phyloP scores from a whole-genome alignment of 2,329 filamentous ascomycete species.

The Pseudocercospora musae region DNA sequence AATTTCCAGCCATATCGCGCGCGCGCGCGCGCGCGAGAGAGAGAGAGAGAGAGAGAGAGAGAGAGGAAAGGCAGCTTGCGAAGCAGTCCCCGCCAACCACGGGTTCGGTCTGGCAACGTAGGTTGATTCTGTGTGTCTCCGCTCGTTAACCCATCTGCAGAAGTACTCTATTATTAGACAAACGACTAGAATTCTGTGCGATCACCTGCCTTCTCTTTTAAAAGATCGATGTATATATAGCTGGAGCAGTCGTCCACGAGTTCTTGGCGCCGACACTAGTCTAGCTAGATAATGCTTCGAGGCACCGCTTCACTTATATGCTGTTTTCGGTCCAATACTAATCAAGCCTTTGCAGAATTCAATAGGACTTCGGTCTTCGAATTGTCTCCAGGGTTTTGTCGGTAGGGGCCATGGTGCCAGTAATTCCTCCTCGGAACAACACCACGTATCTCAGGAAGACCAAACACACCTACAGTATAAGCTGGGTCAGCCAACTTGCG shows the following conservation, averaged over 20 bases:
- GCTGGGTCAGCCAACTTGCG: neutral
- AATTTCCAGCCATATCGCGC: neutral
- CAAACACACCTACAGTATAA: no score
- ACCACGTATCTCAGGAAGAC: no score
- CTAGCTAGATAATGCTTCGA: neutral
- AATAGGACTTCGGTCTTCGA: neutral
- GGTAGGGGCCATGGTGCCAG: no score
- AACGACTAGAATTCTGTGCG: neutral
- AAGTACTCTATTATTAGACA: neutral
- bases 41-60: no score
- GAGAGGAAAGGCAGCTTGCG: no score
- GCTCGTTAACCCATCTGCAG: neutral
- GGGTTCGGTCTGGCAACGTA: no score
- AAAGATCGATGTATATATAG: neutral
- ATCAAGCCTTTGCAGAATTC: neutral
- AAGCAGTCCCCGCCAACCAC: no score
- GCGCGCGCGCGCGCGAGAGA: no score
- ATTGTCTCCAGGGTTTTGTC: no score
- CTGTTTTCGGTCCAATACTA: neutral
- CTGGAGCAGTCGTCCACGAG: neutral
- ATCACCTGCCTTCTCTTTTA: neutral
- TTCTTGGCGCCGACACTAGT: neutral
- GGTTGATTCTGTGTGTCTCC: no score
- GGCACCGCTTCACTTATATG: neutral
- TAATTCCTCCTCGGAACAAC: no score